Conservation (phyloP, 140 eudicot genomes). For the Oenanthe javanica region DNA sequence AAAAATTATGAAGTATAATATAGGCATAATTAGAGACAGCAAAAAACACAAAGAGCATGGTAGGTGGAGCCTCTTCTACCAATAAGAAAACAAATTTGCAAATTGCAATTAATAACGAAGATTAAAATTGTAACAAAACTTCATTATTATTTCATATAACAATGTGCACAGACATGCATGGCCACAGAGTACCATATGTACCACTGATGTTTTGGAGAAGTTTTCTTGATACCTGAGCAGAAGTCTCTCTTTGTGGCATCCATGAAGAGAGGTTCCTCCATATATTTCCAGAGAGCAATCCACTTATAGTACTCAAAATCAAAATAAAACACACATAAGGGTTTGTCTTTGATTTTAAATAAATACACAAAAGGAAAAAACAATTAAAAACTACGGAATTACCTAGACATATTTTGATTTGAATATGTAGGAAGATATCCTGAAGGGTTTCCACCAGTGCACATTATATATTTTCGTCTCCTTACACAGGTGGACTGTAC, state of each 20-base stretch:
- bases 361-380: background rate
- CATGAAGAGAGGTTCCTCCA: constrained; percentile 81
- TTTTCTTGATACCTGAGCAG: constrained; percentile 49
- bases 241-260: constrained; percentile 81
- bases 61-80: background rate
- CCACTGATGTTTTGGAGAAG: background rate
- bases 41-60: background rate
- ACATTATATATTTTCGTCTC: constrained; percentile 87
- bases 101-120: background rate
- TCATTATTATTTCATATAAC: background rate
- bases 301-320: constrained; percentile 33
- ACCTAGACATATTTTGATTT: constrained; percentile 67
- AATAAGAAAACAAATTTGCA: background rate
- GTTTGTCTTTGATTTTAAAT: background rate
- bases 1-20: background rate
- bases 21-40: background rate
- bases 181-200: background rate
- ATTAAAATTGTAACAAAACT: background rate
- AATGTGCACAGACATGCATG: background rate
- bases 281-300: constrained; percentile 46
- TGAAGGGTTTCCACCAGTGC: constrained; percentile 76
- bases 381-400: constrained; percentile 15
- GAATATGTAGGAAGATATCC: constrained; percentile 82
- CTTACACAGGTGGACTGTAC: constrained; percentile 79
- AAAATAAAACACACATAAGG: background rate